Evolutionary conservation across 2,329 filamentous ascomycete genomes (phyloP), one percentile per base, ranked within the genome.

Genomic region (Zymoseptoria passerinii): DNA sequence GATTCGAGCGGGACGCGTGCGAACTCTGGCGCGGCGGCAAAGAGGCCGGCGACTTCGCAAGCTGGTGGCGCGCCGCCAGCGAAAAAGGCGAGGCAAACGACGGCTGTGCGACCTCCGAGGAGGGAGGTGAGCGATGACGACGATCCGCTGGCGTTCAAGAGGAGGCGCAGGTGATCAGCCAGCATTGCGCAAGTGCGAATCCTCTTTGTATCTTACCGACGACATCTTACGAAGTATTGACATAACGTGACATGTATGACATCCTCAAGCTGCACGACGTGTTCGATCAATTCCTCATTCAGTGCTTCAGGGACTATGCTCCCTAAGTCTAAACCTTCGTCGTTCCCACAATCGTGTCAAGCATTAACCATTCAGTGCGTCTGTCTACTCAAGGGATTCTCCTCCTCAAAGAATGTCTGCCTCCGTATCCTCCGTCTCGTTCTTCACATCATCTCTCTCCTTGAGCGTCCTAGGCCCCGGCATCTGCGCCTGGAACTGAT

Each of bases 401-500:
- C 19, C 8, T 19, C 18, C 50, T 52, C 50, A 52, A 52, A 44
- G 35, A 16, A 27, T 52, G 5, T 52, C 55, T 27, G 48, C 50
- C 49, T 63, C 63, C 2, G 55, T 56, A 28, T 61, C 61, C 20
- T 55, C 58, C 10, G 58, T 52, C 48, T 61, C 58, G n/a, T 51
- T 57, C 19, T 59, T 59, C 23, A 55, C 53, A 13, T 27, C 28
- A 8, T 61, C 53, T 16, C 60, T 63, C 54, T 67, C 68, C 62
- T 63, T 65, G 57, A 70, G 51, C 53, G 64, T 70, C 67, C 68
- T 70, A n/a, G 67, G 70, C 53, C 64, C 62, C 18, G 63, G 58
- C 62, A 71, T 68, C 52, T 71, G 67, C 23, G 64, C 68, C 58
- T 74, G 70, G 72, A 89, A 90, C 63, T 87, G 80, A 70, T 89